Base-by-base conservation (phyloP, 169 alveolate species). In the Cryptosporidium sp. region DNA sequence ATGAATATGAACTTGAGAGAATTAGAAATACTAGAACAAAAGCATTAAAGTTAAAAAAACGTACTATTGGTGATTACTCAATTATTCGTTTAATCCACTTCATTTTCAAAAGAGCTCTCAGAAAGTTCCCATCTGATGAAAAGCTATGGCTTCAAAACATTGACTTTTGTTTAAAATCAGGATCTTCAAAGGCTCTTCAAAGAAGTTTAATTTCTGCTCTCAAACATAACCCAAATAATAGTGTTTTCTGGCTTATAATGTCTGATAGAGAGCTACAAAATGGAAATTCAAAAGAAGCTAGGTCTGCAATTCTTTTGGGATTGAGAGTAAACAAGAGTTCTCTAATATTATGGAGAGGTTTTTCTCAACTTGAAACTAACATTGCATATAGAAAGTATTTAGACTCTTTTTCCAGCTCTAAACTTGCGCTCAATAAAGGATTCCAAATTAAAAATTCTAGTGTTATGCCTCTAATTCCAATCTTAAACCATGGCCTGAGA, bases 191-290 rank as follows among this genome's bases (percentile, higher is more conserved):
- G 31, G 75, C 75, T 8, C 62, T 80, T 23, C 89, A 80, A 67
- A 80, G 89, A 48, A 62, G 42, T 80, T 39, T 80, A n/a, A 80
- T 80, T 37, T 45, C 75, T 39, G 89, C 89, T 3, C 75, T 80
- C 8, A 60, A 73, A 42, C 69, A 80, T 45, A 62, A 62, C 26
- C 89, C 89, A 62, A 44, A 18, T n/a, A 80, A 65, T 61, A 33
- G 53, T 39, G 70, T 65, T 45, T 62, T 80, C 29, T 80, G 89
- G 89, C 56, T 80, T 23, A 61, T 80, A n/a, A 80, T 80, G 89
- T 60, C 89, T 37, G 89, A 80, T 80, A 80, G 89, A 62, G 89
- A 80, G 29, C 53, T 80, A 29, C 89, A 80, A 62, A 80, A 65
- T 51, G 89, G 89, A 12, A 80, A 80, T 80, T 26, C 67, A 42